Evolutionary conservation across 148 eudicot species (phyloP).

Genomic region (Chenopodium album): DNA sequence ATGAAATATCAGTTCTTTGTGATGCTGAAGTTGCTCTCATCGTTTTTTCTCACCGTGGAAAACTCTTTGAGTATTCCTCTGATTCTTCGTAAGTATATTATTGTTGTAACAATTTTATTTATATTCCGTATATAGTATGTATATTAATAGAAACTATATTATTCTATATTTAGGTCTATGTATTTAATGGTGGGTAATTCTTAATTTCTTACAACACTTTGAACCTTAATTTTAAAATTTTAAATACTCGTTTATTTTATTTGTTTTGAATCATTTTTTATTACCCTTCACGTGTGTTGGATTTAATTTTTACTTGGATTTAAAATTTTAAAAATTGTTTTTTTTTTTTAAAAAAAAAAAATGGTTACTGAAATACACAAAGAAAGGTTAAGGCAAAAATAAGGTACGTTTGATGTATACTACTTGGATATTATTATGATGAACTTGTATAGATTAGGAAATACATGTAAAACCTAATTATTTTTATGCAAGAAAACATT

Average conservation of each 20-base stretch:
- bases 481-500: constrained; percentile 7
- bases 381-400: neutral
- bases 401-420: neutral
- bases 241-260: neutral
- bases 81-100: constrained; percentile 33
- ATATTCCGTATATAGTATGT: neutral
- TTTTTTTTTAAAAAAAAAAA: neutral
- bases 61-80: constrained; percentile 43
- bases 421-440: neutral
- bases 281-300: constrained; percentile 12
- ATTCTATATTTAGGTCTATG: neutral
- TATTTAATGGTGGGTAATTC: neutral
- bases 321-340: neutral
- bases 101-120: too few species aligned
- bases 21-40: constrained; percentile 53
- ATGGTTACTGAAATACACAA: constrained; percentile 19
- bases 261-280: constrained; percentile 15
- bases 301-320: constrained; percentile 4
- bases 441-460: constrained; percentile 25
- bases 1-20: constrained; percentile 51
- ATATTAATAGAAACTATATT: neutral
- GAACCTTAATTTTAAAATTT: neutral
- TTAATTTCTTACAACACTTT: neutral
- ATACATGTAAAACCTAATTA: neutral
- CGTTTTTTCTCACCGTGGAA: constrained; percentile 44